Conservation (phyloP, 768 basidiomycete genomes). For the Lactarius tabidus region DNA sequence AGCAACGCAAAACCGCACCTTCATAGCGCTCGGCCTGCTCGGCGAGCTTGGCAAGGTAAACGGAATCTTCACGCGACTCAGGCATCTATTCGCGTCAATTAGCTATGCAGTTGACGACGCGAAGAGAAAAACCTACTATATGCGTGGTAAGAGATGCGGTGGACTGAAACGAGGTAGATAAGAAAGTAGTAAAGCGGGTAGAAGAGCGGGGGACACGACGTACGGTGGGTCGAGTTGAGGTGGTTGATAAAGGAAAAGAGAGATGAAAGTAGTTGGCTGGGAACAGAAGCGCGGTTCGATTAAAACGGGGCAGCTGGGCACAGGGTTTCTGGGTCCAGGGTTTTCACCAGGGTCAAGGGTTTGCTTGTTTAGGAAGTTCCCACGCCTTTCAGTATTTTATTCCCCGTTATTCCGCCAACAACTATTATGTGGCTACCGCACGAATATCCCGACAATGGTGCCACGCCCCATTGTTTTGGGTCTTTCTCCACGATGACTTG, state of each 20-base stretch:
- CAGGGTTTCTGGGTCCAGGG: conserved; percentile 28
- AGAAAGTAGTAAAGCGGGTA: conserved; percentile 15
- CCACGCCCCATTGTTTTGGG: background rate
- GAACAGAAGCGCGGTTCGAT: conserved; percentile 22
- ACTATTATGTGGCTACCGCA: background rate
- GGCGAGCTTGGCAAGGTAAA: conserved; percentile 99
- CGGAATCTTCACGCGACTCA: conserved; percentile 90
- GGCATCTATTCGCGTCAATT: conserved; percentile 51
- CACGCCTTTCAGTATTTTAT: conserved; percentile 19
- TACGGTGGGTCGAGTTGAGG: conserved; percentile 16
- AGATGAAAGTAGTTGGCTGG: conserved; percentile 23
- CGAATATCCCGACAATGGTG: background rate
- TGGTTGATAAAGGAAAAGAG: conserved; percentile 25
- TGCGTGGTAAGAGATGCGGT: conserved; percentile 28
- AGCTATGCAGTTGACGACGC: conserved; percentile 8
- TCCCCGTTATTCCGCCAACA: conserved; percentile 11
- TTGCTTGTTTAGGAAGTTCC: conserved; percentile 22
- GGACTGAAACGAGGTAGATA: conserved; percentile 24
- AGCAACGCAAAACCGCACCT: conserved; percentile 46
- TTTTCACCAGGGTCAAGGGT: conserved; percentile 27
- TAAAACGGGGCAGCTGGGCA: conserved; percentile 29
- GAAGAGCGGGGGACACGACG: conserved; percentile 15
- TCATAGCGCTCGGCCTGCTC: conserved; percentile 99
- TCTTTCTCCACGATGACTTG: background rate
- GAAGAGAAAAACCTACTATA: conserved; percentile 14